phyloP scores from a whole-genome alignment of 208 protist genomes.

The Borovskyia barvae region DNA sequence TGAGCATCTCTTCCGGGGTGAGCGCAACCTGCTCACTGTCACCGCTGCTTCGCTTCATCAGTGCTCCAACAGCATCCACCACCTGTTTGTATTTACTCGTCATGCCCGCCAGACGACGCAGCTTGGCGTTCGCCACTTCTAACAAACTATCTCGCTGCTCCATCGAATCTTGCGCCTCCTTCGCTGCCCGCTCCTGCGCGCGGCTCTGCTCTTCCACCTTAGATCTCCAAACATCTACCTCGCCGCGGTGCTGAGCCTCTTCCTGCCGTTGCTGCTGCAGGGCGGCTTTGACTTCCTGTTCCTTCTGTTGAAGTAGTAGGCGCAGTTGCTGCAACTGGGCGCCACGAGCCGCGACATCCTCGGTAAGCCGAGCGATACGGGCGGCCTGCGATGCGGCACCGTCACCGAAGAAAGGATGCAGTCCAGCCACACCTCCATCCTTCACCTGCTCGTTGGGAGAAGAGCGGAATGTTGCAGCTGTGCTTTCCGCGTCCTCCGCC shows the following conservation, averaged over 20 bases:
- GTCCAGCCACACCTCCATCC: conserved; percentile 1
- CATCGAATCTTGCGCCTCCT: conserved; percentile 26
- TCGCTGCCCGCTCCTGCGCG: conserved; percentile 36
- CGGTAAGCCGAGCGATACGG: conserved; percentile 25
- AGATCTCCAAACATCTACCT: conserved; percentile 38
- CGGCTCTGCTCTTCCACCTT: conserved; percentile 55
- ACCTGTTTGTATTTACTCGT: conserved; percentile 40
- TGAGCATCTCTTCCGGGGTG: conserved; percentile 53
- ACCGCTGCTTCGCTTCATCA: conserved; percentile 8
- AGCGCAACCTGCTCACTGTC: neutral
- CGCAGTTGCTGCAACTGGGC: conserved; percentile 53
- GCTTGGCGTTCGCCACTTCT: conserved; percentile 47
- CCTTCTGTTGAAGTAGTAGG: conserved; percentile 53
- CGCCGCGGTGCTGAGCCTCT: conserved; percentile 35
- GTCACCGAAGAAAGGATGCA: conserved; percentile 9
- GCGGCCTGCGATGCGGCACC: conserved; percentile 20
- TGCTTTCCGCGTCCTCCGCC: neutral
- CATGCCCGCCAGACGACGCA: conserved; percentile 58
- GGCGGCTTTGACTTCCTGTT: conserved; percentile 44
- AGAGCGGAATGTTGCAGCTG: neutral
- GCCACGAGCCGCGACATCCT: conserved; percentile 22
- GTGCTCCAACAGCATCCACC: conserved; percentile 18
- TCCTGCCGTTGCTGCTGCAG: conserved; percentile 48
- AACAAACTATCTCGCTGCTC: conserved; percentile 30
- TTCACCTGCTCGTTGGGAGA: conserved; percentile 5